Evolutionary conservation across 176 grass and related monocot species (phyloP), one percentile per base, ranked within the genome.

Genomic region (Zoysia pacifica): DNA sequence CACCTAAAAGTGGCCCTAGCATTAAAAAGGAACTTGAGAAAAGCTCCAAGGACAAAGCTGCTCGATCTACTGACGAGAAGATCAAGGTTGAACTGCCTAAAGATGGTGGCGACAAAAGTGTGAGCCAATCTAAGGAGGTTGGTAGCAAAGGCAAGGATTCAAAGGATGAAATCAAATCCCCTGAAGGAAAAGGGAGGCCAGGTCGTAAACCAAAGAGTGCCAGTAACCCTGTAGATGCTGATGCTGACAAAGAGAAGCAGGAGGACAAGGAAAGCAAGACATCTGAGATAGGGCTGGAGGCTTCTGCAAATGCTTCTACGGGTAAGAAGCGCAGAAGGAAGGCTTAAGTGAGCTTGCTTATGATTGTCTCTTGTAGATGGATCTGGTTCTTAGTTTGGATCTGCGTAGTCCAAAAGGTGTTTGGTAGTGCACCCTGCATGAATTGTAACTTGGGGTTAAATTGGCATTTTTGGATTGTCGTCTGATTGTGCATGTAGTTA

Each of bases 291-390:
- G 85, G 78, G 52, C 77, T 82, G 77, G 72, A 73, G 61, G 78
- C 69, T 78, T 72, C 77, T 6, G 86, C 47, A 42, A 78, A 48
- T 40, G 76, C 79, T 40, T 87, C 88, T 62, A 58, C 86, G 52
- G 88, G 79, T 41, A 93, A 90, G 88, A 93, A 86, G 86, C 88
- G 85, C 72, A 90, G 83, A 72, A 90, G 91, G 63, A 90, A 82
- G 88, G 88, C 79, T 54, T 79, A 67, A 42, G 37, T 16, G 28
- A 28, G 28, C 28, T 28, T 2, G 6, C 74, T 46, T 37, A 12
- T 60, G 67, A 59, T 41, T 19, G 70, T 77, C 59, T 75, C 20
- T 61, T 85, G 90, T 89, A 89, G 75, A 91, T 83, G 80, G 64
- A 70, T 71, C 62, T 7, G 54, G 64, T 62, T 55, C 39, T 62